These are phyloP conservation scores for Cladosporium sp. DNA, from an alignment of 2,329 filamentous ascomycete species.

Conservation along the genomic window DNA sequence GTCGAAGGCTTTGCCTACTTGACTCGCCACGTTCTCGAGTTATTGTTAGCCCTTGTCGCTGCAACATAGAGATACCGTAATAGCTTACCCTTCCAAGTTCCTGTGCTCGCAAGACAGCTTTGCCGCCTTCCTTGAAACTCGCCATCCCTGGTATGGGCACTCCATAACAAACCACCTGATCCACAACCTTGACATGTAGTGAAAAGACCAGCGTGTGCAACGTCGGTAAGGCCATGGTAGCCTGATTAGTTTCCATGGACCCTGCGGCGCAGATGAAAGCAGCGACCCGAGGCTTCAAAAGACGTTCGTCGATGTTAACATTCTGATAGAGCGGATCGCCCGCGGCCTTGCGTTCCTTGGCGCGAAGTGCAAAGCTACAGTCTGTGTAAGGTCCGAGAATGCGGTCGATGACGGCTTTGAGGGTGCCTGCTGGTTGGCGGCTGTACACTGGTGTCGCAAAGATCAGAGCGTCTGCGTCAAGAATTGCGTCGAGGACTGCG, in stretches of 20 bases:
- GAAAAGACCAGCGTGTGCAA: slow-evolving; percentile 13
- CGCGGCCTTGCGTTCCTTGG: slow-evolving; percentile 1
- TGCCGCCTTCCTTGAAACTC: no score
- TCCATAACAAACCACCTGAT: slow-evolving; percentile 10
- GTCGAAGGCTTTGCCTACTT: slow-evolving; percentile 13
- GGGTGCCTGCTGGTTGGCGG: slow-evolving; percentile 14
- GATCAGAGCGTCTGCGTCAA: slow-evolving; percentile 17
- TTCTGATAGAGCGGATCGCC: background rate
- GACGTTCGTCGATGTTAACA: slow-evolving; percentile 3
- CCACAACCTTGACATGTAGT: slow-evolving; percentile 12
- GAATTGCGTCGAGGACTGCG: slow-evolving; percentile 15
- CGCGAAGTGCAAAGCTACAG: slow-evolving; percentile 1
- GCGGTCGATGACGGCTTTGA: slow-evolving; percentile 15
- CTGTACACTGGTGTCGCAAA: slow-evolving; percentile 13
- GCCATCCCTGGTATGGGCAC: no score
- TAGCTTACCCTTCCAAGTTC: no score
- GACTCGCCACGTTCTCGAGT: slow-evolving; percentile 5
- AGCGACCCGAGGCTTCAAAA: slow-evolving; percentile 10
- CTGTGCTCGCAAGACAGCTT: no score
- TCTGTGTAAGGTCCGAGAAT: slow-evolving; percentile 11
- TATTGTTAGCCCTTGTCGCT: no score
- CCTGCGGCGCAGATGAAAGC: slow-evolving; percentile 13
- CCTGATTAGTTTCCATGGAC: slow-evolving; percentile 13
- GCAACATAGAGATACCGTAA: no score
- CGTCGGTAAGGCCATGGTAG: slow-evolving; percentile 12